Conservation (phyloP, 306 rosid genomes). For the Macrotyloma uniflorum region DNA sequence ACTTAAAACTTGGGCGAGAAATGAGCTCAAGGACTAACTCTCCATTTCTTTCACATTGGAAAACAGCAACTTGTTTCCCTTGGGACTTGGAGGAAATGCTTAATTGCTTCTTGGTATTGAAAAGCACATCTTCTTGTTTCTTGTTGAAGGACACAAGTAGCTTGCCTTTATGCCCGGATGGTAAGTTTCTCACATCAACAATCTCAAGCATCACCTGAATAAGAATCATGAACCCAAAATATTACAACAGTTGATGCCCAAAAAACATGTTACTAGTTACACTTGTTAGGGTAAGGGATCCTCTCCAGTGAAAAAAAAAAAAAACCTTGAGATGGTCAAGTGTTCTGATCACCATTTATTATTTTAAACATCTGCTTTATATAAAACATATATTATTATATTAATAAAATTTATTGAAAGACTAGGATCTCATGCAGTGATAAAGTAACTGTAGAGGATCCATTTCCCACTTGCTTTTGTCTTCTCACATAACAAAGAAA, state of each 20-base stretch:
- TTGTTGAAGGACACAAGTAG: slow-evolving; percentile 40
- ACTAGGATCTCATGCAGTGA: neutral
- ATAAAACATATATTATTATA: too few species aligned
- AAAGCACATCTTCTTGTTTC: slow-evolving; percentile 38
- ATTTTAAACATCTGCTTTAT: too few species aligned
- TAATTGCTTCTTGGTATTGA: slow-evolving; percentile 33
- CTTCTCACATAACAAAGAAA: slow-evolving; percentile 8
- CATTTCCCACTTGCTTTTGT: neutral
- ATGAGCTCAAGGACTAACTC: slow-evolving; percentile 47
- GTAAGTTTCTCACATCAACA: slow-evolving; percentile 50
- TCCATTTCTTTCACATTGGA: slow-evolving; percentile 48
- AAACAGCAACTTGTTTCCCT: slow-evolving; percentile 46
- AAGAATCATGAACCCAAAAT: slow-evolving; percentile 21
- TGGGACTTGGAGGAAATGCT: slow-evolving; percentile 37
- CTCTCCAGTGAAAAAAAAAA: too few species aligned
- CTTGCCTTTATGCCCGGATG: slow-evolving; percentile 22
- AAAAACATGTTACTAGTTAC: neutral
- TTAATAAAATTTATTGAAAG: too few species aligned
- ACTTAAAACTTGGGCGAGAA: slow-evolving; percentile 24
- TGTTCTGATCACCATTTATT: neutral
- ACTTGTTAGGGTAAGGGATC: neutral
- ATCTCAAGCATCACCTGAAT: slow-evolving; percentile 55
- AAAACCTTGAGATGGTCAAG: too few species aligned
- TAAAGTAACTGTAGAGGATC: too few species aligned
- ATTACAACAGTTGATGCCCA: neutral